Evolutionary conservation across 2,329 filamentous ascomycete genomes (phyloP).

Genomic region (Hypoxylon sp.): DNA sequence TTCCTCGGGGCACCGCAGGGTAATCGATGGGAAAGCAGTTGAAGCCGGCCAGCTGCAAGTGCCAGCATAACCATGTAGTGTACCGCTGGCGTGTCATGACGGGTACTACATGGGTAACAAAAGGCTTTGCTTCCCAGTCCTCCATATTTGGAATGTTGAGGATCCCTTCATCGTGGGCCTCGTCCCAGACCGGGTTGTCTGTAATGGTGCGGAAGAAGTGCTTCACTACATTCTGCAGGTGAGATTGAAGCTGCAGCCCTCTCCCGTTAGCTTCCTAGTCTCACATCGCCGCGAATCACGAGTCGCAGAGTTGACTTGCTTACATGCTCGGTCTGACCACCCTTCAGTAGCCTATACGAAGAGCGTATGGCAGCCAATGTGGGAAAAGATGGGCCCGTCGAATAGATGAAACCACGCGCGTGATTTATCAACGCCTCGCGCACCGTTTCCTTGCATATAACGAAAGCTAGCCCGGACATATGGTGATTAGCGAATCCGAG

Average conservation of each 20-base stretch:
- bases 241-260: slow-evolving; percentile 23
- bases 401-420: slow-evolving; percentile 52
- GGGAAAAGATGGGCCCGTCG: slow-evolving; percentile 52
- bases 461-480: too few species aligned
- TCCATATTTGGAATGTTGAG: slow-evolving; percentile 42
- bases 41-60: slow-evolving; percentile 35
- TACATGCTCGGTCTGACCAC: slow-evolving; percentile 48
- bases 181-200: slow-evolving; percentile 36
- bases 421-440: slow-evolving; percentile 29
- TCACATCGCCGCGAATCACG: too few species aligned
- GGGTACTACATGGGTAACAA: slow-evolving; percentile 44
- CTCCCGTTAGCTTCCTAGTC: not conserved
- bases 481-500: not conserved
- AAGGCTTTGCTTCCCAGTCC: slow-evolving; percentile 35
- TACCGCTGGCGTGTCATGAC: slow-evolving; percentile 40
- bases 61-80: slow-evolving; percentile 36
- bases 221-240: slow-evolving; percentile 37
- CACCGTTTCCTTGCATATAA: too few species aligned
- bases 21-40: slow-evolving; percentile 46
- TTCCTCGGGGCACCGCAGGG: slow-evolving; percentile 51
- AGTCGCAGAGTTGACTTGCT: not conserved
- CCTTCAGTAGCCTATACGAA: slow-evolving; percentile 40
- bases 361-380: slow-evolving; percentile 49
- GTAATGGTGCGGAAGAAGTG: slow-evolving; percentile 43
- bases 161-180: slow-evolving; percentile 41